Conservation (phyloP, 495 filamentous ascomycete genomes). For the Penicillium longicatenatum region DNA sequence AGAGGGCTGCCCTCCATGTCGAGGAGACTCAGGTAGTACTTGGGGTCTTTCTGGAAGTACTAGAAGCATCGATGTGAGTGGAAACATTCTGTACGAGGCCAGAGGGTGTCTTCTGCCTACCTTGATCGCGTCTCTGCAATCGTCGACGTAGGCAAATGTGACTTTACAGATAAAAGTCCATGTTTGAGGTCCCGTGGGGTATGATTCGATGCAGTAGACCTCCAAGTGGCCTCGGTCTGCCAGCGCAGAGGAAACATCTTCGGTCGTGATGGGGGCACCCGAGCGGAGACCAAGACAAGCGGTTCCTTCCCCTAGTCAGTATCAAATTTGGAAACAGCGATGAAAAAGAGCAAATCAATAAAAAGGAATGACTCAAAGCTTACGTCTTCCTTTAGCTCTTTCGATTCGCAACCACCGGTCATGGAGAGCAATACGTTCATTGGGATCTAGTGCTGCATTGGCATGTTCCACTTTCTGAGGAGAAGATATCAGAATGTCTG, state of each 20-base stretch:
- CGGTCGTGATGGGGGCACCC: conserved; percentile 6
- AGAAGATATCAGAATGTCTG: background rate
- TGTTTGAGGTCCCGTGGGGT: conserved; percentile 1
- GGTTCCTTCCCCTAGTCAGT: conserved; percentile 19
- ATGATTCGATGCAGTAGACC: conserved; percentile 6
- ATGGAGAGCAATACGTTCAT: conserved; percentile 11
- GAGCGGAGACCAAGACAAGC: conserved; percentile 22
- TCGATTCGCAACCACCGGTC: conserved; percentile 22
- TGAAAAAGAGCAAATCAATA: background rate
- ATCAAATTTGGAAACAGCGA: background rate
- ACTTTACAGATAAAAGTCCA: conserved; percentile 14
- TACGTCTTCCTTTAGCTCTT: conserved; percentile 23
- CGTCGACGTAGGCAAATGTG: conserved; percentile 27
- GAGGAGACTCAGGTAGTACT: conserved; percentile 12
- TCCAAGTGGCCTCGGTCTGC: conserved; percentile 16
- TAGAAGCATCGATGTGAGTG: conserved; percentile 1
- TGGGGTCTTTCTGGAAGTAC: conserved; percentile 15
- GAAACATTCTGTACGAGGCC: background rate
- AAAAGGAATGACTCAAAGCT: conserved; percentile 1
- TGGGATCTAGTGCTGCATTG: conserved; percentile 6
- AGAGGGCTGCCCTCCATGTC: conserved; percentile 7
- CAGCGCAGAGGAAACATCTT: conserved; percentile 5
- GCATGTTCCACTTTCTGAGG: conserved; percentile 19
- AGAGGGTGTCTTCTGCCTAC: conserved; percentile 1
- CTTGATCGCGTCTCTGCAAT: conserved; percentile 27